phyloP scores from a whole-genome alignment of 306 rosid species.

The Ormosia emarginata region DNA sequence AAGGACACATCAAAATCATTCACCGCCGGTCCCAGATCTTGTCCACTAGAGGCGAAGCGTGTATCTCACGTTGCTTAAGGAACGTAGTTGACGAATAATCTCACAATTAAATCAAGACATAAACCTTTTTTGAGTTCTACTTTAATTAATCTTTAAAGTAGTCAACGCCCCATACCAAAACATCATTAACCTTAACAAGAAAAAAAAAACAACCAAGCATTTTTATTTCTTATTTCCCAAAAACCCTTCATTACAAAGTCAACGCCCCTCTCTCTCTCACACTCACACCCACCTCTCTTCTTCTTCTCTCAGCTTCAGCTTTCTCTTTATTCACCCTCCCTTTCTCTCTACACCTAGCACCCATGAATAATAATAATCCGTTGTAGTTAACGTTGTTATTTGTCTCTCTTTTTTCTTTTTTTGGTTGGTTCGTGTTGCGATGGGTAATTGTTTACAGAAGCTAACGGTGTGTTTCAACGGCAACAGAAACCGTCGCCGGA shows the following conservation, averaged over 20 bases:
- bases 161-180: conserved; percentile 61
- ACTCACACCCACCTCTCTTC: neutral
- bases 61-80: neutral
- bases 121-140: conserved; percentile 28
- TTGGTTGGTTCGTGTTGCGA: neutral
- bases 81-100: neutral
- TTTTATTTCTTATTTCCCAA: conserved; percentile 28
- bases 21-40: neutral
- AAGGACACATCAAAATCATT: neutral
- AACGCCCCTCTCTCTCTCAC: conserved; percentile 31
- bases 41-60: conserved; percentile 31
- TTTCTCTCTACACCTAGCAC: neutral
- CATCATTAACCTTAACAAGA: neutral
- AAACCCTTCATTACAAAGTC: conserved; percentile 32
- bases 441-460: conserved; percentile 90
- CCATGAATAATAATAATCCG: conserved; percentile 35
- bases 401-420: neutral
- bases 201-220: too few relatives aligned
- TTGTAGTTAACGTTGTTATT: neutral
- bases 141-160: conserved; percentile 23
- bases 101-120: neutral
- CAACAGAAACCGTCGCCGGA: conserved; percentile 23
- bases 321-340: conserved; percentile 17
- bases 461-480: conserved; percentile 78
- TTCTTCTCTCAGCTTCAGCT: conserved; percentile 5